Percentiles rank a stretch among this genome's conserved stretches.
Evolutionary conservation across 768 basidiomycete genomes (phyloP).

Genomic region (Clitopilus hobsonii): DNA sequence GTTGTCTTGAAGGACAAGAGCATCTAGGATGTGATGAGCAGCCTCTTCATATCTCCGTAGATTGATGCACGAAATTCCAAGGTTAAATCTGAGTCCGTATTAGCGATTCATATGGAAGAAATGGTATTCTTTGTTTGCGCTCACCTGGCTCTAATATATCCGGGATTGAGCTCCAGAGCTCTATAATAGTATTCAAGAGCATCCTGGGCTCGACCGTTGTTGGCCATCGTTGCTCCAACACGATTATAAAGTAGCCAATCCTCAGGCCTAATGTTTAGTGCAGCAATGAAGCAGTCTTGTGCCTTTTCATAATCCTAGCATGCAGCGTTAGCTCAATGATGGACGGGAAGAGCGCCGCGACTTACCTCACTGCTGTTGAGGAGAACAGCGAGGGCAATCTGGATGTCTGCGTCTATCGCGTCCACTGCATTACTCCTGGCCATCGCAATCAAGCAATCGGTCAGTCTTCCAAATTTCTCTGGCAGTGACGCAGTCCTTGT

Average conservation of each 20-base stretch:
- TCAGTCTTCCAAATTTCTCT: constrained; percentile 49
- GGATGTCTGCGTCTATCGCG: constrained; percentile 87
- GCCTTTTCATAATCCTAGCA: constrained; percentile 85
- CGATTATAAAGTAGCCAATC: constrained; percentile 93
- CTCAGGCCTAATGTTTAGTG: constrained; percentile 85
- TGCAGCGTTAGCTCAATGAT: constrained; percentile 5
- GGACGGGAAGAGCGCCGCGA: constrained; percentile 1
- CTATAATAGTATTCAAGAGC: constrained; percentile 86
- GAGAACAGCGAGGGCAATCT: constrained; percentile 89
- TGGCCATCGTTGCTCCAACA: constrained; percentile 92
- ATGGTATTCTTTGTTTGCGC: constrained; percentile 7
- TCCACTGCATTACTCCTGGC: constrained; percentile 55
- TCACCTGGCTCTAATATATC: constrained; percentile 85
- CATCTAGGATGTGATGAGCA: constrained; percentile 82
- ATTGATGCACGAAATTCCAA: constrained; percentile 90
- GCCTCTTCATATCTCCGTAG: constrained; percentile 86
- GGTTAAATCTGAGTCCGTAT: constrained; percentile 65
- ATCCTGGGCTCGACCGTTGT: constrained; percentile 72
- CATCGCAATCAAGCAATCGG: constrained; percentile 79
- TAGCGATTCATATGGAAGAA: constrained; percentile 2
- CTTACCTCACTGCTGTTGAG: constrained; percentile 87
- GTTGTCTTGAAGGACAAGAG: constrained; percentile 82
- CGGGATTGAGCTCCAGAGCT: constrained; percentile 83
- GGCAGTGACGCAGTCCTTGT: constrained; percentile 21
- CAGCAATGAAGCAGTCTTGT: constrained; percentile 89